Percentiles rank a stretch among this genome's conserved stretches.
phyloP scores from a whole-genome alignment of 2,329 filamentous ascomycete genomes.

The Xylaria sp. region DNA sequence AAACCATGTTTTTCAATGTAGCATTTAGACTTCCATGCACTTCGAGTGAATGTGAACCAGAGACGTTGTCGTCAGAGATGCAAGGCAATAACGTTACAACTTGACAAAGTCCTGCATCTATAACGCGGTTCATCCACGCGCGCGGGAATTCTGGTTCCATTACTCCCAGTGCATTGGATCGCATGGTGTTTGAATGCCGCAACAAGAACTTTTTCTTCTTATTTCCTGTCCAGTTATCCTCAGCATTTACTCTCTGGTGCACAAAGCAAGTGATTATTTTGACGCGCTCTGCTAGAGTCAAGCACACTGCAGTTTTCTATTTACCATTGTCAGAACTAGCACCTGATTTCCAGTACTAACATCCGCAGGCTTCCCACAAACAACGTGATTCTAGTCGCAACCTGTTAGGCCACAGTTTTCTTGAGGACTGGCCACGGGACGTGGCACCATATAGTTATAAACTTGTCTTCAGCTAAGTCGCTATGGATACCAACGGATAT shows the following conservation, averaged over 20 bases:
- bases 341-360: constrained; percentile 34
- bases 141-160: background rate
- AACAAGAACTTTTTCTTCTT: constrained; percentile 13
- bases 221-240: background rate
- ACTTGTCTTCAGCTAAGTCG: constrained; percentile 32
- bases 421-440: constrained; percentile 40
- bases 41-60: constrained; percentile 30
- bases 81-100: constrained; percentile 12
- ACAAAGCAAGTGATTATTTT: constrained; percentile 4
- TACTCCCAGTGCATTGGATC: constrained; percentile 15
- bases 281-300: background rate
- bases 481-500: constrained; percentile 51
- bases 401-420: constrained; percentile 34
- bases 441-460: constrained; percentile 38
- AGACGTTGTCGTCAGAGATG: constrained; percentile 15
- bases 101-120: constrained; percentile 11
- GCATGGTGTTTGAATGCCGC: constrained; percentile 20
- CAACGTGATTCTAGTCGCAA: constrained; percentile 27
- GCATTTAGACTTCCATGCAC: constrained; percentile 29
- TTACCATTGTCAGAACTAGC: constrained; percentile 2
- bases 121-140: constrained; percentile 7
- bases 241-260: constrained; percentile 6
- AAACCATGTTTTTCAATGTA: constrained; percentile 26
- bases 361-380: constrained; percentile 33
- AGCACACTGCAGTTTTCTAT: constrained; percentile 10